phyloP scores from a whole-genome alignment of 2,329 filamentous ascomycete species.

The Aureobasidium sp. region DNA sequence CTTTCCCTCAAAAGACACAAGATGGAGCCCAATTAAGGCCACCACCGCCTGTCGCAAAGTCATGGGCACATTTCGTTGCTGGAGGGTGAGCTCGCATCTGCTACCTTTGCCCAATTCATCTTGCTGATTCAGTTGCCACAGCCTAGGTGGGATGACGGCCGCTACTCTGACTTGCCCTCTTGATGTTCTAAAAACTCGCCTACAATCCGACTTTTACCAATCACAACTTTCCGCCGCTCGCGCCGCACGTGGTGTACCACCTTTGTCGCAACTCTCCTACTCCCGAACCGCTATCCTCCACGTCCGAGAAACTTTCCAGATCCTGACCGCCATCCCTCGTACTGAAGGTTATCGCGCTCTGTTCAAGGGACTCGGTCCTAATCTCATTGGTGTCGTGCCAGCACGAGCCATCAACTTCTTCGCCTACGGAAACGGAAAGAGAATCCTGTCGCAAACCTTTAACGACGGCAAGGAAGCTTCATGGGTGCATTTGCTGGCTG shows the following conservation, averaged over 20 bases:
- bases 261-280: conserved; percentile 54
- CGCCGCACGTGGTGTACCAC: conserved; percentile 49
- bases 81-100: conserved; percentile 58
- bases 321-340: conserved; percentile 71
- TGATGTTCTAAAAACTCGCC: conserved; percentile 85
- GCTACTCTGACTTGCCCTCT: conserved; percentile 90
- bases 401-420: conserved; percentile 91
- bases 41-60: conserved; percentile 52
- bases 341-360: conserved; percentile 78
- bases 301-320: conserved; percentile 78
- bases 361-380: conserved; percentile 89
- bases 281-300: conserved; percentile 63
- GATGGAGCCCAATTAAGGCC: conserved; percentile 34
- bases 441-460: conserved; percentile 66
- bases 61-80: conserved; percentile 87
- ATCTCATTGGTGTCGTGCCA: conserved; percentile 81
- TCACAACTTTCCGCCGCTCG: conserved; percentile 65
- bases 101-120: not conserved
- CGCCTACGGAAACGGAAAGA: conserved; percentile 87
- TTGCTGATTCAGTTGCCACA: conserved; percentile 32
- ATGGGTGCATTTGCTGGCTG: conserved; percentile 72
- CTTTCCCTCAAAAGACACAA: conserved; percentile 40
- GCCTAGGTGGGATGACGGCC: conserved; percentile 82
- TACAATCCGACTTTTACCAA: conserved; percentile 94
- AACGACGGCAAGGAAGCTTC: conserved; percentile 64